Percentiles rank a stretch among this genome's conserved stretches.
Evolutionary conservation across 139 green algal genomes (phyloP).

Genomic region (Chlorella sp.): DNA sequence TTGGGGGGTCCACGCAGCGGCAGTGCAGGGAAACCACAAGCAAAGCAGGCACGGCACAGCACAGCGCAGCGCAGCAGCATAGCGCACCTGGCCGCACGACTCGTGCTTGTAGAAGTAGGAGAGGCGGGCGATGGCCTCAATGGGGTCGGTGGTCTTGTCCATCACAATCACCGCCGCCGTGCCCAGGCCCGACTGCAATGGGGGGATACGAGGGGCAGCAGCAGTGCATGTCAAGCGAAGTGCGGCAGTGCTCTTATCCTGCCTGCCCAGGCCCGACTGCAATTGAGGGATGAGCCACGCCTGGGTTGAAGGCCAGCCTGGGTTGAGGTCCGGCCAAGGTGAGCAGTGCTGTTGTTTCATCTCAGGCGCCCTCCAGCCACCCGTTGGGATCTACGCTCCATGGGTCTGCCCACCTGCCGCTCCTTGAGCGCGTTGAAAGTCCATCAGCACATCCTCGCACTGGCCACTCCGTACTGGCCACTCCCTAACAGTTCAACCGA

Average conservation of each 20-base stretch:
- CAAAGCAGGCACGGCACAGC: no score
- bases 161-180: slow-evolving; percentile 99
- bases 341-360: no score
- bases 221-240: not conserved
- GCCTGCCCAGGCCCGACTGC: slow-evolving; percentile 88
- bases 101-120: slow-evolving; percentile 98
- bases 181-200: slow-evolving; percentile 78
- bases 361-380: no score
- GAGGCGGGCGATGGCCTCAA: slow-evolving; percentile 95
- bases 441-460: slow-evolving; percentile 96
- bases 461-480: no score
- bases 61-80: not conserved
- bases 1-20: no score
- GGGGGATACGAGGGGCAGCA: not conserved
- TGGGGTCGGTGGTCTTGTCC: slow-evolving; percentile 97
- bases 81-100: slow-evolving; percentile 29
- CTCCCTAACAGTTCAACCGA: no score
- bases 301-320: no score
- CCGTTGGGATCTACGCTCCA: no score
- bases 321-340: no score
- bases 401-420: slow-evolving; percentile 65
- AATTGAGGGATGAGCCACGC: no score
- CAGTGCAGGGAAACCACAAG: no score
- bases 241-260: slow-evolving; percentile 78
- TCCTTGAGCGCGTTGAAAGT: slow-evolving; percentile 98